Base-by-base conservation (phyloP, 805 yeast species). In the Saccharomycopsis javanensis region DNA sequence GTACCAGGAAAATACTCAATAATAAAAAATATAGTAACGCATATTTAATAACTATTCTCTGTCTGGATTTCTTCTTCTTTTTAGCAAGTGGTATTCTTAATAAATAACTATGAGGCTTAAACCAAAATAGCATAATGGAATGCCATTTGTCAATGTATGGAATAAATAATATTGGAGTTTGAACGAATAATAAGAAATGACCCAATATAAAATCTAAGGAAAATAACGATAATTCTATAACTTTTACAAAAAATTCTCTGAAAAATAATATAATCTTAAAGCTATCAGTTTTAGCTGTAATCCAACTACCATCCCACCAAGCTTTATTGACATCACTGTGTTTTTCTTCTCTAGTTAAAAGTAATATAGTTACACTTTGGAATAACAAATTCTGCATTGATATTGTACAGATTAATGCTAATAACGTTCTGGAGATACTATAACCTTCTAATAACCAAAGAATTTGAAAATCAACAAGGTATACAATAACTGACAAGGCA, bases 241-340 rank as follows among this genome's bases (percentile, higher is more conserved):
- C 79, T 81, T 94, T 94, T 64, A 97, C 97, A 67, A 82, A 79
- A 68, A 88, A 88, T 76, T 94, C 99, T 79, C 99, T 88, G 55
- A 87, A 69, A 61, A 99, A 99, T 76, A 92, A 98, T 34, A 98
- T 85, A 79, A 87, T 81, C 20, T 97, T 96, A 80, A 85, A 82
- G 82, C 85, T 83, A 60, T 98, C 99, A 72, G 92, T 75, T 68
- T 96, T 94, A 60, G 88, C 78, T 59, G 96, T 94, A 72, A 91
- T 90, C 99, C 99, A 94, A 74, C 90, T 91, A 79, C 99, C 99
- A 58, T 96, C 88, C 99, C 99, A 94, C 95, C 96, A 94, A 30
- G 99, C 98, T 65, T 96, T 86, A 76, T 94, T 94, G 37, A 98
- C 78, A 69, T 85, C 88, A 74, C 92, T 97, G 66, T 87, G 88